Base-by-base conservation (phyloP, 768 basidiomycete genomes). In the Mycena vulgaris region DNA sequence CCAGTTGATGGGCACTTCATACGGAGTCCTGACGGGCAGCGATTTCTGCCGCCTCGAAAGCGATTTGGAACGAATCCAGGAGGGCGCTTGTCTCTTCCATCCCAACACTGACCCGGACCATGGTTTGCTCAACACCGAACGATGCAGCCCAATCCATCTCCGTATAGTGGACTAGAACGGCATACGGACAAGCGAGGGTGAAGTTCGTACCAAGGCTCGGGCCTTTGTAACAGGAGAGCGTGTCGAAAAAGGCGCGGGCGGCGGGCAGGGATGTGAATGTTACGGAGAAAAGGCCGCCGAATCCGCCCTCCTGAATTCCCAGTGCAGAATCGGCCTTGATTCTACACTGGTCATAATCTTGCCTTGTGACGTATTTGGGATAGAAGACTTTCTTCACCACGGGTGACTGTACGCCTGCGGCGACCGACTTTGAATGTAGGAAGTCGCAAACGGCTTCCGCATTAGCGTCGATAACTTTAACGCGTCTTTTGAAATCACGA, bases 131-230 rank as follows among this genome's bases (percentile, higher is more conserved):
- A 16, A 99, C 95, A 23, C 95, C 96, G 80, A 89, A 97, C 69
- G 86, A 82, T 57, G 89, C 91, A 19, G 97, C 97, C 97, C 97
- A 99, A 40, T 93, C 94, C 70, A 97, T 82, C 80, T 99, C 97
- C 0, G 82, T 77, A 73, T 90, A 98, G 80, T 99, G 97, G 40
- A 95, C 97, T 28, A 99, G 85, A 66, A 99, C 90, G 13, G 95
- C 94, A 78, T 95, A 99, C 28, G 97, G 97, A 73, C 92, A 96
- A 35, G 96, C 95, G 33, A 99, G 87, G 2, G 97, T 98, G 79
- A 98, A 98, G 85, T 95, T 98, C 25, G 97, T 98, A 2, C 97
- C 97, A 11, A 95, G 86, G 76, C 91, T 92, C 0, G 97, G 97
- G 3, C 97, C 97, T 79, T 99, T 99, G 73, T 88, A 88, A 79